phyloP scores from a whole-genome alignment of 768 basidiomycete genomes.

The Tricholoma sp. region DNA sequence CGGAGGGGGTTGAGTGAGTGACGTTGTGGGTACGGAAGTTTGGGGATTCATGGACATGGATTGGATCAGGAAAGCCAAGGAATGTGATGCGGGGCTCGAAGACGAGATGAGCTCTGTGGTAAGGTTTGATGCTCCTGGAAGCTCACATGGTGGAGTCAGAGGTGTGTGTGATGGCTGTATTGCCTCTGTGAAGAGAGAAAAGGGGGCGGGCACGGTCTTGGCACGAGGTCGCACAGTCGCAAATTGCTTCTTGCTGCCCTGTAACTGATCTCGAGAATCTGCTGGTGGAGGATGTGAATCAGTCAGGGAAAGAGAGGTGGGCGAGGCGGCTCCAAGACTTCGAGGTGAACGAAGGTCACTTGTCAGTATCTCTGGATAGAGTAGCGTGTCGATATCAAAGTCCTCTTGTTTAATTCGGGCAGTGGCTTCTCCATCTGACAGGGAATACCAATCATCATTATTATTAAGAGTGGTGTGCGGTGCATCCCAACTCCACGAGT shows the following conservation, averaged over 20 bases:
- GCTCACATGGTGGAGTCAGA: slow-evolving; percentile 12
- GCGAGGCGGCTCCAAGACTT: slow-evolving; percentile 20
- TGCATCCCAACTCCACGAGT: slow-evolving; percentile 41
- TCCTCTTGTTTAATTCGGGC: slow-evolving; percentile 45
- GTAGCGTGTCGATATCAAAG: slow-evolving; percentile 33
- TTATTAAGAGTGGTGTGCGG: slow-evolving; percentile 17
- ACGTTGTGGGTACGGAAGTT: slow-evolving; percentile 26
- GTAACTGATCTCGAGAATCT: slow-evolving; percentile 10
- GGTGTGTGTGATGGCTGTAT: slow-evolving; percentile 7
- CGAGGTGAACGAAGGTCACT: slow-evolving; percentile 17
- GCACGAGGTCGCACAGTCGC: slow-evolving; percentile 34
- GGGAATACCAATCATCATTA: slow-evolving; percentile 22
- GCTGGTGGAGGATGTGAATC: slow-evolving; percentile 23
- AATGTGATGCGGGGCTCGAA: slow-evolving; percentile 19
- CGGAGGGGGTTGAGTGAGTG: slow-evolving; percentile 22
- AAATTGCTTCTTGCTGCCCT: slow-evolving; percentile 8
- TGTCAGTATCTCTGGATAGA: slow-evolving; percentile 24
- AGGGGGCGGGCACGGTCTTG: slow-evolving; percentile 29
- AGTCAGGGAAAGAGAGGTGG: slow-evolving; percentile 23
- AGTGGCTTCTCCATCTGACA: slow-evolving; percentile 25
- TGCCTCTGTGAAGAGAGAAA: slow-evolving; percentile 17
- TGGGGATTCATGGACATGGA: slow-evolving; percentile 36
- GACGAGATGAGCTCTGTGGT: slow-evolving; percentile 16
- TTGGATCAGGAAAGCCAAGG: slow-evolving; percentile 35
- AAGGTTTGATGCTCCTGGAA: slow-evolving; percentile 16